These are phyloP conservation scores for Schizopora paradoxa DNA, from an alignment of 1,284 basidiomycete genomes.

Conservation along the genomic window DNA sequence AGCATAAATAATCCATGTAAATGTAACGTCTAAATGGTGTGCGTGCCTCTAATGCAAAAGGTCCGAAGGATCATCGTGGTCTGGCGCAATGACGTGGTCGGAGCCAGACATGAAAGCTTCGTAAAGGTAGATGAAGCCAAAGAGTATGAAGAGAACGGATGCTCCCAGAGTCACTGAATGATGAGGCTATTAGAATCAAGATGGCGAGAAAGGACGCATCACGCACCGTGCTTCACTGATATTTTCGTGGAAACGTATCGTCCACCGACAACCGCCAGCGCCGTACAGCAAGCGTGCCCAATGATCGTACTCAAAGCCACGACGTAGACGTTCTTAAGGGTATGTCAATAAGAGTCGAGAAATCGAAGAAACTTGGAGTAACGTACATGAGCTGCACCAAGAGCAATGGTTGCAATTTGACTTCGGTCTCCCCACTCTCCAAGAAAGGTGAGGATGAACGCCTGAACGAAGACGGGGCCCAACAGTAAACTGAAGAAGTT, in stretches of 20 bases:
- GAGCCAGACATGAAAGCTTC: constrained; percentile 31
- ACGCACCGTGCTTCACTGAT: constrained; percentile 88
- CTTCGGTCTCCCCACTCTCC: constrained; percentile 98
- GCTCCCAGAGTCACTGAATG: constrained; percentile 72
- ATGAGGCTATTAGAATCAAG: constrained; percentile 5
- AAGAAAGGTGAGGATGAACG: constrained; percentile 92
- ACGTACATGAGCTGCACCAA: constrained; percentile 92
- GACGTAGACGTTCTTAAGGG: constrained; percentile 59
- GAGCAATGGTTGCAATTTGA: constrained; percentile 95
- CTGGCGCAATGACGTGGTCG: constrained; percentile 12
- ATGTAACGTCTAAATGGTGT: too few relatives aligned
- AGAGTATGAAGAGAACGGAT: constrained; percentile 57
- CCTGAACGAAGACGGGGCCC: constrained; percentile 92
- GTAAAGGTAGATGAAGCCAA: constrained; percentile 46
- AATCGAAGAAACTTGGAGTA: constrained; percentile 8
- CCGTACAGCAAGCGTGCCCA: constrained; percentile 87
- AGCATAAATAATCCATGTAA: too few relatives aligned
- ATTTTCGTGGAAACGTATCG: constrained; percentile 91
- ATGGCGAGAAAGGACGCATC: constrained; percentile 7
- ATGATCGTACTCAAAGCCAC: constrained; percentile 88
- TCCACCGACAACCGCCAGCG: constrained; percentile 85
- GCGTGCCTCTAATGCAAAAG: constrained; percentile 14
- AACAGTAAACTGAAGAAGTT: constrained; percentile 82
- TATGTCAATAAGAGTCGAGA: neutral
- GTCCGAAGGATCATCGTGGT: constrained; percentile 13